These are phyloP conservation scores for Apophysomyces ossiformis DNA, from an alignment of 371 early-diverging fungal species.

Conservation along the genomic window DNA sequence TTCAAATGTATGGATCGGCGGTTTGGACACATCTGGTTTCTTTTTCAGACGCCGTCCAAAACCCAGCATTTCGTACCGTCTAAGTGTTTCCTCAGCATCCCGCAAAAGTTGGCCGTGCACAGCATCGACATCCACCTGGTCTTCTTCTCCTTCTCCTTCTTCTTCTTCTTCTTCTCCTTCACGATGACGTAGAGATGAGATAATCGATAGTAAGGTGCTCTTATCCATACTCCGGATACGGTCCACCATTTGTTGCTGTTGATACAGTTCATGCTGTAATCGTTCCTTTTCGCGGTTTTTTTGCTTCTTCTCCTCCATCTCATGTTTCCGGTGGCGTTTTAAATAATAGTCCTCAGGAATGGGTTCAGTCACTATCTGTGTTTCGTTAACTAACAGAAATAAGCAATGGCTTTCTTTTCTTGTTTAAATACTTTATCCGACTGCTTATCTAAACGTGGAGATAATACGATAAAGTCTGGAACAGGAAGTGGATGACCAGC, in stretches of 20 bases:
- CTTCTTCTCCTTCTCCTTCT: slow-evolving; percentile 17
- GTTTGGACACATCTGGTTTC: slow-evolving; percentile 9
- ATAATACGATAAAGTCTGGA: not conserved
- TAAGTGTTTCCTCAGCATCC: slow-evolving; percentile 57
- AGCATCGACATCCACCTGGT: slow-evolving; percentile 36
- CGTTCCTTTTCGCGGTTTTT: slow-evolving; percentile 72
- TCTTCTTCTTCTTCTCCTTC: slow-evolving; percentile 20
- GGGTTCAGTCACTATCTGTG: not conserved
- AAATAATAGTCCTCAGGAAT: slow-evolving; percentile 59
- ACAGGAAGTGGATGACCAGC: not conserved
- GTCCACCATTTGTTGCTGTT: slow-evolving; percentile 64
- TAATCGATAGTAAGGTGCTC: slow-evolving; percentile 39
- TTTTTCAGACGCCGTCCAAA: slow-evolving; percentile 21
- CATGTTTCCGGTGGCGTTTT: slow-evolving; percentile 65
- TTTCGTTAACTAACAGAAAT: not conserved
- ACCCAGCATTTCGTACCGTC: slow-evolving; percentile 58
- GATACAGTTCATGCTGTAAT: slow-evolving; percentile 64
- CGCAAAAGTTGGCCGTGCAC: slow-evolving; percentile 51
- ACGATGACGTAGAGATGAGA: slow-evolving; percentile 43
- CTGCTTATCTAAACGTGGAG: not conserved
- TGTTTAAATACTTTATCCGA: not conserved
- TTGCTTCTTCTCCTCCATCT: slow-evolving; percentile 66
- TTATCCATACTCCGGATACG: slow-evolving; percentile 59
- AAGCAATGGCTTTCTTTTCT: not conserved
- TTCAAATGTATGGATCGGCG: slow-evolving; percentile 7